These are phyloP conservation scores for Fusarium acutatum DNA, from an alignment of 2,329 filamentous ascomycete genomes.

Conservation along the genomic window DNA sequence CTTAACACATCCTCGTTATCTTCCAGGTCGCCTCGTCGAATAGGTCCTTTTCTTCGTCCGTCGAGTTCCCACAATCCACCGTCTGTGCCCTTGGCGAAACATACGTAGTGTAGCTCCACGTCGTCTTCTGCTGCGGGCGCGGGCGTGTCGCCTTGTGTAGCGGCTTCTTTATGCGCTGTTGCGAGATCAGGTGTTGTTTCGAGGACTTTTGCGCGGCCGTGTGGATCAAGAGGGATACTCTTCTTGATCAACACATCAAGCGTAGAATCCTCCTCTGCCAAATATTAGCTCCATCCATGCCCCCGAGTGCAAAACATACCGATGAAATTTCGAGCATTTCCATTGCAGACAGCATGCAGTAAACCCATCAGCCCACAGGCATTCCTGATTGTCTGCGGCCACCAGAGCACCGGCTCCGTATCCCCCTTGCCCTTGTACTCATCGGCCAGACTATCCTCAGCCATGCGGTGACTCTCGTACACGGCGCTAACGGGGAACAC, in stretches of 20 bases:
- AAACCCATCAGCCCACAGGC: slow-evolving; percentile 92
- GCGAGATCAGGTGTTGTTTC: slow-evolving; percentile 82
- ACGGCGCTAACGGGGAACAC: slow-evolving; percentile 85
- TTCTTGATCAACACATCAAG: slow-evolving; percentile 72
- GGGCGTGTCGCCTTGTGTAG: slow-evolving; percentile 77
- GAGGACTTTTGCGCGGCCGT: slow-evolving; percentile 74
- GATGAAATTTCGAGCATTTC: slow-evolving; percentile 71
- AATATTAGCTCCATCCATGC: neutral
- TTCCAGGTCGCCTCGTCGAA: slow-evolving; percentile 63
- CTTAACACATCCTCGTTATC: slow-evolving; percentile 77
- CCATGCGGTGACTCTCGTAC: slow-evolving; percentile 79
- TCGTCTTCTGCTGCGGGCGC: slow-evolving; percentile 82
- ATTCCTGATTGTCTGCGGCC: slow-evolving; percentile 92
- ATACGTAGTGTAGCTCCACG: slow-evolving; percentile 95
- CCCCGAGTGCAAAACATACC: slow-evolving; percentile 45
- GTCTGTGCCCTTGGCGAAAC: slow-evolving; percentile 81
- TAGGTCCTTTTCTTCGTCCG: slow-evolving; percentile 65
- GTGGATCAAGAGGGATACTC: slow-evolving; percentile 75
- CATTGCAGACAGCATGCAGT: slow-evolving; percentile 84
- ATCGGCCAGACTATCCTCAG: slow-evolving; percentile 72
- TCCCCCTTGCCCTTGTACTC: slow-evolving; percentile 75
- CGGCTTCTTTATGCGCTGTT: slow-evolving; percentile 79
- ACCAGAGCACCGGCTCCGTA: slow-evolving; percentile 86
- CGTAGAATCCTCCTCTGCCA: slow-evolving; percentile 58
- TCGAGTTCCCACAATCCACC: slow-evolving; percentile 71